Conservation (phyloP, 768 basidiomycete genomes). For the Lactarius akahatsu region DNA sequence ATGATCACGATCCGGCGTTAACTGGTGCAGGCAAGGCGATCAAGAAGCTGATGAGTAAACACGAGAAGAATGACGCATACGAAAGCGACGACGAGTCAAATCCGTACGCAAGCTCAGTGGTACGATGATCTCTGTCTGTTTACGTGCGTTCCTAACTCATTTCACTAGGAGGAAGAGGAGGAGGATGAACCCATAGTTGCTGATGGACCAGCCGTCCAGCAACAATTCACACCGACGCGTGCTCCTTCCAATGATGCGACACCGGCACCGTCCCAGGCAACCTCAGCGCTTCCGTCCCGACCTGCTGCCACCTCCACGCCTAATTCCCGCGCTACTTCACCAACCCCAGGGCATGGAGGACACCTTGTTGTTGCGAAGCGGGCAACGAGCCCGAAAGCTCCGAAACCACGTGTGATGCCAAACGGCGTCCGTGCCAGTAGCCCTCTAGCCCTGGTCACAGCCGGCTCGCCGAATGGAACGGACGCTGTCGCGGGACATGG, state of each 20-base stretch:
- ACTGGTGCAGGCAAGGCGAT: conserved; percentile 75
- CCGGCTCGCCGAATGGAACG: conserved; percentile 38
- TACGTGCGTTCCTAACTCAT: conserved; percentile 21
- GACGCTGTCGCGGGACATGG: conserved; percentile 27
- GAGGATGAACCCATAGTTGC: conserved; percentile 59
- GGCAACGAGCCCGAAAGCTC: conserved; percentile 76
- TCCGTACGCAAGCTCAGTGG: conserved; percentile 76
- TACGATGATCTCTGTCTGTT: conserved; percentile 32
- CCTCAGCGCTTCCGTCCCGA: conserved; percentile 36
- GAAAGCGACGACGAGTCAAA: conserved; percentile 76
- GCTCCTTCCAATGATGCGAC: conserved; percentile 26
- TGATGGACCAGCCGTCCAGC: conserved; percentile 46
- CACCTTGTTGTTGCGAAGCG: conserved; percentile 81
- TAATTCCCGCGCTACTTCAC: conserved; percentile 61
- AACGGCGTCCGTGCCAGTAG: conserved; percentile 55
- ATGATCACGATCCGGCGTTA: conserved; percentile 55
- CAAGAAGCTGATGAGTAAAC: conserved; percentile 81
- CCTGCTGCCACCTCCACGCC: conserved; percentile 38
- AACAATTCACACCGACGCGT: conserved; percentile 50
- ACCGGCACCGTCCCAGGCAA: conserved; percentile 40
- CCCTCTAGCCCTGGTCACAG: conserved; percentile 46
- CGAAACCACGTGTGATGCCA: conserved; percentile 51
- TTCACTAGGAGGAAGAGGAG: conserved; percentile 63
- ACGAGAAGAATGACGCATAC: conserved; percentile 80
- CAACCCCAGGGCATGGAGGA: conserved; percentile 60